Percentiles rank a stretch among this genome's conserved stretches.
phyloP scores from a whole-genome alignment of 345 rosid species.

The Rhizophora mangle region DNA sequence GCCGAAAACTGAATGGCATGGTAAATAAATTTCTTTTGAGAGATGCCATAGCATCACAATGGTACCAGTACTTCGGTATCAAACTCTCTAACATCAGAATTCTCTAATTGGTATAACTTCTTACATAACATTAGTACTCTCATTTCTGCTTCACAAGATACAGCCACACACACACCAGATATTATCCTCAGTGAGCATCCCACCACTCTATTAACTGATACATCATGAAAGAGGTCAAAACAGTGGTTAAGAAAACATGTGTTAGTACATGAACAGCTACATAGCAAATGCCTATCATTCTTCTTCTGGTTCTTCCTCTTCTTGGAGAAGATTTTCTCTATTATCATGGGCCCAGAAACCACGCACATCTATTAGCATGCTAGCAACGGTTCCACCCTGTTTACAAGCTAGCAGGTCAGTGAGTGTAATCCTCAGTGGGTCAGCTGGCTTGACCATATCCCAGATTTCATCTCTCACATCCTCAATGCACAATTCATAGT shows the following conservation, averaged over 20 bases:
- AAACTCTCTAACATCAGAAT: not conserved
- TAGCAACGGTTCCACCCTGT: constrained; percentile 96
- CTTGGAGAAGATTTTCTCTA: constrained; percentile 97
- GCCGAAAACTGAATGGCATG: too few species aligned
- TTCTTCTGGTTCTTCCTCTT: constrained; percentile 89
- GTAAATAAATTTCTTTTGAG: too few species aligned
- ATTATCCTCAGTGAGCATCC: not conserved
- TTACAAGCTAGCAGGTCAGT: constrained; percentile 81
- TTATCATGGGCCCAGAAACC: constrained; percentile 99
- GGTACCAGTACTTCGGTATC: not conserved
- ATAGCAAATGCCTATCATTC: constrained; percentile 25
- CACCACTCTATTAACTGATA: not conserved
- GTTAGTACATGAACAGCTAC: constrained; percentile 10
- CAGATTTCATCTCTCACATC: constrained; percentile 98
- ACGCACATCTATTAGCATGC: constrained; percentile 96
- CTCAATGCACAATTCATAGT: constrained; percentile 92
- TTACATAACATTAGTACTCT: constrained; percentile 1
- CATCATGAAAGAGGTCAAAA: not conserved
- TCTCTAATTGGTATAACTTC: not conserved
- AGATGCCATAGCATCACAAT: too few species aligned
- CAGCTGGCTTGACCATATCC: constrained; percentile 99
- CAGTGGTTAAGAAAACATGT: constrained; percentile 1
- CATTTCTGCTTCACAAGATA: not conserved
- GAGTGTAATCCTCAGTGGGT: constrained; percentile 66
- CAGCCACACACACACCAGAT: constrained; percentile 1